Evolutionary conservation across 2,329 filamentous ascomycete genomes (phyloP).

Genomic region (Nemania serpens): DNA sequence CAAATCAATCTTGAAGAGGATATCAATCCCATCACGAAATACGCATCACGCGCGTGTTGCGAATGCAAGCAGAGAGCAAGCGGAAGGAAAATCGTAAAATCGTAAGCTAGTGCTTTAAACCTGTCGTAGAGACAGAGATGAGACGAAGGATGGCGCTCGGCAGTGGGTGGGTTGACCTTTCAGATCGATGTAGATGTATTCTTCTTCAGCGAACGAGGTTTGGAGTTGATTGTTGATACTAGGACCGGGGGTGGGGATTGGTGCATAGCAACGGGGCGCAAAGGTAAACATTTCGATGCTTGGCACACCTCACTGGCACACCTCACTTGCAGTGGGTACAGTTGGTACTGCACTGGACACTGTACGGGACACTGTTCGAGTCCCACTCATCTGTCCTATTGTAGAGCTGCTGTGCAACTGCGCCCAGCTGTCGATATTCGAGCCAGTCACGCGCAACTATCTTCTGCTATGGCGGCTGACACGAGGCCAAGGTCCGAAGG

Average conservation of each 20-base stretch:
- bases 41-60: slow-evolving; percentile 16
- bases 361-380: too few species aligned
- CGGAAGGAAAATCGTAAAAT: neutral
- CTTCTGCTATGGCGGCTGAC: too few species aligned
- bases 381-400: too few species aligned
- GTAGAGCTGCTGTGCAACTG: too few species aligned
- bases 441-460: too few species aligned
- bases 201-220: too few species aligned
- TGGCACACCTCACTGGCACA: slow-evolving; percentile 30
- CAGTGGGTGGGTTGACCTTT: neutral
- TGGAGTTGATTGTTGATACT: slow-evolving; percentile 32
- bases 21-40: slow-evolving; percentile 35
- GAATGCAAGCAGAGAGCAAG: slow-evolving; percentile 6
- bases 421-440: too few species aligned
- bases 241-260: neutral
- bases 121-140: neutral
- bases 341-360: too few species aligned
- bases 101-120: too few species aligned
- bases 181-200: too few species aligned
- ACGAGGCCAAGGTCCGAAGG: too few species aligned
- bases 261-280: slow-evolving; percentile 34
- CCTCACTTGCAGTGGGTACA: too few species aligned
- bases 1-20: slow-evolving; percentile 12
- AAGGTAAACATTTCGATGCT: slow-evolving; percentile 29
- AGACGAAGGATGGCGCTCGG: neutral